A percentile compares a stretch with the other conserved stretches of the same genome.
phyloP scores from a whole-genome alignment of 768 basidiomycete species.

The Auricularia heimuer region DNA sequence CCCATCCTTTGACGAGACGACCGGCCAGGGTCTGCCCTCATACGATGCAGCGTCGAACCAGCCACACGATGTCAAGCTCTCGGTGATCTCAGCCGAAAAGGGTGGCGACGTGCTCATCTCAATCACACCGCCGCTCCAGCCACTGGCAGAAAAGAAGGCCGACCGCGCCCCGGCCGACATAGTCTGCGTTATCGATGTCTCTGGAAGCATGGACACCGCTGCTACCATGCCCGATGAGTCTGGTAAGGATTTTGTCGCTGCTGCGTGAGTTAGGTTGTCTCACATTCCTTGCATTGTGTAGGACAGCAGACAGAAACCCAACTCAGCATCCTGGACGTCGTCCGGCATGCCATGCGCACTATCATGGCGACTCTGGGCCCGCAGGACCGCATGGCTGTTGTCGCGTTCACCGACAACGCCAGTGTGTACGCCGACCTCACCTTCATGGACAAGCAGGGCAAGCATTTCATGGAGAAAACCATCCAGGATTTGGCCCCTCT shows the following conservation, averaged over 20 bases:
- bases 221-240: conserved; percentile 10
- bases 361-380: conserved; percentile 8
- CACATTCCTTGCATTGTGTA: not conserved
- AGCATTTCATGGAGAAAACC: conserved; percentile 2
- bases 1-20: not conserved
- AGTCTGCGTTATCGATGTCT: conserved; percentile 11
- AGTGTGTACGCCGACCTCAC: conserved; percentile 7
- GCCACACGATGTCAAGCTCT: not conserved
- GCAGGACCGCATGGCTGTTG: conserved; percentile 11
- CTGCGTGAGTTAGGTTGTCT: not conserved
- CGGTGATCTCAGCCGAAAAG: not conserved
- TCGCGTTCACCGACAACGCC: conserved; percentile 8
- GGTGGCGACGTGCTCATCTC: conserved; percentile 1
- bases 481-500: conserved; percentile 4
- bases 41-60: not conserved
- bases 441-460: conserved; percentile 5
- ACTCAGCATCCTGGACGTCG: conserved; percentile 9
- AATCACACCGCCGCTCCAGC: not conserved
- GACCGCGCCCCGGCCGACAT: conserved; percentile 11
- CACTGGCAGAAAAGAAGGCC: not conserved
- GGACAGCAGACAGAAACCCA: not conserved
- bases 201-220: conserved; percentile 10
- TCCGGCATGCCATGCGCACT: conserved; percentile 11
- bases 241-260: conserved; percentile 1
- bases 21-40: not conserved